Base-by-base conservation (phyloP, 192 early-diverging fungal genomes). In the Borealophlyctis nickersoniae region DNA sequence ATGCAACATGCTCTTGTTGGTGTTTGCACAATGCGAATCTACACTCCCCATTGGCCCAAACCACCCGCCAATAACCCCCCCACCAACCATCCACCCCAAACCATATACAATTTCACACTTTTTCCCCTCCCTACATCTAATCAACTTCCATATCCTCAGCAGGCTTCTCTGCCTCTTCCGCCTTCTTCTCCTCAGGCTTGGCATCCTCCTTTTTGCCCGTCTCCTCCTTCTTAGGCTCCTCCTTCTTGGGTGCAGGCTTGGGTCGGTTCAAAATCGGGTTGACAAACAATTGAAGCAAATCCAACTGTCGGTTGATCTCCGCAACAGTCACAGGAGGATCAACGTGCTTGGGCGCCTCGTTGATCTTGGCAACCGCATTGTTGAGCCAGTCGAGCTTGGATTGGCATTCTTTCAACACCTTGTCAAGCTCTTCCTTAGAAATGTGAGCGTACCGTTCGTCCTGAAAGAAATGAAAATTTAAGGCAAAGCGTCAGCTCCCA, bases 381-480 rank as follows among this genome's bases (percentile, higher is more conserved):
- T 95, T 90, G 70, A 96, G 79, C 96, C 96, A 98, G 57, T 86
- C 78, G 66, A 87, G 85, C 66, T 87, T 88, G 74, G 82, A 78
- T 49, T 91, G 80, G 55, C 80, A 74, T 66, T 88, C 87, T 60
- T 90, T 89, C 27, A 82, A 77, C 65, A 94, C 81, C 64, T 87
- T 85, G 65, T 94, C 85, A 67, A 94, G 79, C 66, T 98, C 96
- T 61, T 86, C 89, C 48, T 79, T 76, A 49, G 87, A 75, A 73
- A 98, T 94, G 78, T 96, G 94, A 55, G 85, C 55, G 71, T 89
- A 95, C 65, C 87, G 86, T 69, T 91, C 93, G 62, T 96, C 92
- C 65, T 81, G n/a, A 77, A 2, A 28, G 36, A 35, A 33, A 30
- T 57, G 28, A 59, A 62, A 62, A 7, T n/a, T n/a, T n/a, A n/a